Conservation (phyloP, 768 basidiomycete species). For the Brasilioporus rufonigricans region DNA sequence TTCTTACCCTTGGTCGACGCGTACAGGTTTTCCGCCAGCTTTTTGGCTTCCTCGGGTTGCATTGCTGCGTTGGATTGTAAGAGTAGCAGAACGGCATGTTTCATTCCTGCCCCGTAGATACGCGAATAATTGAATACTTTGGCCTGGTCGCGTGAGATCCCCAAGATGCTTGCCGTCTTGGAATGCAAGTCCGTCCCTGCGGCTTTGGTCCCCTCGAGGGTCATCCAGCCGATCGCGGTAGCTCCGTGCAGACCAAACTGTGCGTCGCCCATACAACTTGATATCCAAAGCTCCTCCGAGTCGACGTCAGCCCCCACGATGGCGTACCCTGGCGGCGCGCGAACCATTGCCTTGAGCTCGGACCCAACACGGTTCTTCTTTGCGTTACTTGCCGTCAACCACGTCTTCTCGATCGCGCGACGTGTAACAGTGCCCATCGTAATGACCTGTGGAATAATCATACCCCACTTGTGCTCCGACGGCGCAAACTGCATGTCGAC, state of each 20-base stretch:
- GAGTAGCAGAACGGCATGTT: conserved; percentile 85
- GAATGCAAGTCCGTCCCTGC: conserved; percentile 96
- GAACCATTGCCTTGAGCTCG: conserved; percentile 97
- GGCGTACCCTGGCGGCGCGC: conserved; percentile 89
- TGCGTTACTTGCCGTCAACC: conserved; percentile 97
- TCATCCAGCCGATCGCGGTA: conserved; percentile 99
- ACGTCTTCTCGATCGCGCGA: conserved; percentile 95
- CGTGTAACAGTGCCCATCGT: conserved; percentile 99
- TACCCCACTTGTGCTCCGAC: conserved; percentile 63
- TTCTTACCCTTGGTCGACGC: conserved; percentile 91
- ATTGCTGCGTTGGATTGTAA: conserved; percentile 82
- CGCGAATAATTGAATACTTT: conserved; percentile 99
- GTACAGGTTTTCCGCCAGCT: conserved; percentile 82
- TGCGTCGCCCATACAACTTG: conserved; percentile 96
- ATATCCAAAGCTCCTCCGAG: conserved; percentile 99
- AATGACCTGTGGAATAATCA: conserved; percentile 94
- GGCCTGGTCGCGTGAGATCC: conserved; percentile 90
- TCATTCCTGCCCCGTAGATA: conserved; percentile 98
- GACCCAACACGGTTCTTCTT: conserved; percentile 98
- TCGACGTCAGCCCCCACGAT: conserved; percentile 99
- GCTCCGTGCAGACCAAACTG: conserved; percentile 97
- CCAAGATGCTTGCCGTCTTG: conserved; percentile 90
- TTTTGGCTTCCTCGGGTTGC: conserved; percentile 73
- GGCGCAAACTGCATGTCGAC: conserved; percentile 52
- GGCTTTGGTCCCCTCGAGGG: conserved; percentile 92